Conservation (phyloP, 2,329 filamentous ascomycete species). For the Pseudogymnoascus sp. region DNA sequence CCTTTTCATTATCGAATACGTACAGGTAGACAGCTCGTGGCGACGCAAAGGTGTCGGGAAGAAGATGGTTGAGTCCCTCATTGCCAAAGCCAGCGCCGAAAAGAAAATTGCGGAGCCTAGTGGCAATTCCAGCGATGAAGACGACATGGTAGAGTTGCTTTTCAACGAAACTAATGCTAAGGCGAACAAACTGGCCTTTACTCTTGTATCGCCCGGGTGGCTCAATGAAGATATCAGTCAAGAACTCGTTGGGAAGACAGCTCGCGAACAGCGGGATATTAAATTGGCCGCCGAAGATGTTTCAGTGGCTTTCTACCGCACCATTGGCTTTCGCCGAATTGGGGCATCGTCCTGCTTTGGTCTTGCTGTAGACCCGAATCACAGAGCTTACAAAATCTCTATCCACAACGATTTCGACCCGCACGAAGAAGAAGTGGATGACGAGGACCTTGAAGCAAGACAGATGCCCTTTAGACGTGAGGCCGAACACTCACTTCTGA, state of each 20-base stretch:
- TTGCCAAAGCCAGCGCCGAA: slow-evolving; percentile 19
- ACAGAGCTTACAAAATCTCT: slow-evolving; percentile 22
- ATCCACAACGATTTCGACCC: slow-evolving; percentile 22
- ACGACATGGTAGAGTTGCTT: slow-evolving; percentile 12
- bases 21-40: slow-evolving; percentile 17
- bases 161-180: not conserved
- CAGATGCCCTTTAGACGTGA: too few relatives aligned
- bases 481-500: slow-evolving; percentile 11
- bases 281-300: slow-evolving; percentile 13
- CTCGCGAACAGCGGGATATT: slow-evolving; percentile 18
- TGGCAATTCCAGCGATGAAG: slow-evolving; percentile 14
- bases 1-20: slow-evolving; percentile 23
- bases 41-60: slow-evolving; percentile 29
- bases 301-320: slow-evolving; percentile 23
- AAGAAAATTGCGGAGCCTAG: not conserved
- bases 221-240: slow-evolving; percentile 20
- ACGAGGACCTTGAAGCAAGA: slow-evolving; percentile 13
- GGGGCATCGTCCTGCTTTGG: slow-evolving; percentile 29
- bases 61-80: slow-evolving; percentile 26
- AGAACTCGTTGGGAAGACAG: slow-evolving; percentile 19
- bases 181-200: slow-evolving; percentile 15
- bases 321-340: slow-evolving; percentile 30
- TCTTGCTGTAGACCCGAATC: slow-evolving; percentile 22
- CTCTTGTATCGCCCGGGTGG: slow-evolving; percentile 18
- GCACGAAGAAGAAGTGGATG: slow-evolving; percentile 10